Evolutionary conservation across 2,329 filamentous ascomycete species (phyloP).

Genomic region (Hymenoscyphus scutula): DNA sequence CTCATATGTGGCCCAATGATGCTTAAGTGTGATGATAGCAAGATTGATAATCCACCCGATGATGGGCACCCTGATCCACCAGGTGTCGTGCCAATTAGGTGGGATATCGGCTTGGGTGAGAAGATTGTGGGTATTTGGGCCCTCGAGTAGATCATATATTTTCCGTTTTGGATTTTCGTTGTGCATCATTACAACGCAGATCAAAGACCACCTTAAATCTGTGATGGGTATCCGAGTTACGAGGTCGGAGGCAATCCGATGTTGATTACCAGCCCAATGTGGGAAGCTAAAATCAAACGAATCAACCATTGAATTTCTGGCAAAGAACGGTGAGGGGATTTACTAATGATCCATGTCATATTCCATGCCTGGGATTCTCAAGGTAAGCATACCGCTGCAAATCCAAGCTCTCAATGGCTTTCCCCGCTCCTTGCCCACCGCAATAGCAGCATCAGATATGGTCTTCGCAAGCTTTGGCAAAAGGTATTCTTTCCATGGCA

Average conservation of each 20-base stretch:
- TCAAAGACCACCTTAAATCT: slow-evolving; percentile 39
- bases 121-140: slow-evolving; percentile 28
- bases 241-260: slow-evolving; percentile 19
- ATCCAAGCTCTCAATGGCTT: slow-evolving; percentile 41
- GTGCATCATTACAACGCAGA: slow-evolving; percentile 40
- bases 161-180: slow-evolving; percentile 37
- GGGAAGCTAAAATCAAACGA: slow-evolving; percentile 12
- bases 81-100: slow-evolving; percentile 18
- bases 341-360: not conserved
- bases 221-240: slow-evolving; percentile 16
- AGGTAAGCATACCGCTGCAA: slow-evolving; percentile 37
- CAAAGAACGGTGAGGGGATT: too few relatives aligned
- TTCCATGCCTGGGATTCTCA: slow-evolving; percentile 39
- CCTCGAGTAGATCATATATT: slow-evolving; percentile 35
- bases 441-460: slow-evolving; percentile 36
- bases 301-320: too few relatives aligned
- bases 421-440: slow-evolving; percentile 37
- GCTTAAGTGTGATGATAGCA: slow-evolving; percentile 31
- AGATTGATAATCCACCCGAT: slow-evolving; percentile 35
- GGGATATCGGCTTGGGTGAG: slow-evolving; percentile 12
- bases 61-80: slow-evolving; percentile 18
- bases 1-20: slow-evolving; percentile 41
- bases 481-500: slow-evolving; percentile 39
- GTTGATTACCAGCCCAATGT: slow-evolving; percentile 11
- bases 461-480: slow-evolving; percentile 40